Evolutionary conservation across 257 asterid species (phyloP).

Genomic region (Solanum piurae): DNA sequence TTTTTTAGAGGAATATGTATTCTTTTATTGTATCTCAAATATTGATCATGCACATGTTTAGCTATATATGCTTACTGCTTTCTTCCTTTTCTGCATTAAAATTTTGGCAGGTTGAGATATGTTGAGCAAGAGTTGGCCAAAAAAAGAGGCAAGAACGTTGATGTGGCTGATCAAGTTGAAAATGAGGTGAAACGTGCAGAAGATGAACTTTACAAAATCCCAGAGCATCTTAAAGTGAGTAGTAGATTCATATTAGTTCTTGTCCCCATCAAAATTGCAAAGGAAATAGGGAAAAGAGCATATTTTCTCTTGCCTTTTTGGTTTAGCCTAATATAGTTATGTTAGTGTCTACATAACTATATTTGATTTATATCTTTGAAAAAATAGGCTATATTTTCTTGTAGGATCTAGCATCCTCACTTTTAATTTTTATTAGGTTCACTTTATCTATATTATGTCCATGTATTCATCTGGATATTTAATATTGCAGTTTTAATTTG

Average conservation of each 20-base stretch:
- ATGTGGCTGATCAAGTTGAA: conserved; percentile 42
- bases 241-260: not conserved
- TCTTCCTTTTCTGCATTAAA: not conserved
- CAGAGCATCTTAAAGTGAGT: conserved; percentile 88
- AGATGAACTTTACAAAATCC: conserved; percentile 79
- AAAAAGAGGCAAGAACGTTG: conserved; percentile 68
- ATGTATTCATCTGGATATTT: not conserved
- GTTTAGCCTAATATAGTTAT: not conserved
- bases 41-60: not conserved
- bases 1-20: not conserved
- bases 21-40: not conserved
- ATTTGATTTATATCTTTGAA: not conserved
- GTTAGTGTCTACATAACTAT: not conserved
- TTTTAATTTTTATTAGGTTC: not conserved
- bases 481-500: not conserved
- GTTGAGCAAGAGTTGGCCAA: conserved; percentile 90
- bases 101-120: conserved; percentile 59
- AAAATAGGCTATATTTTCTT: not conserved
- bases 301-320: not conserved
- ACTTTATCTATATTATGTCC: not conserved
- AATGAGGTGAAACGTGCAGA: conserved; percentile 75
- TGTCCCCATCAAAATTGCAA: not conserved
- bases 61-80: not conserved
- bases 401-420: not conserved
- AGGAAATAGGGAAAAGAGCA: not conserved